Base-by-base conservation (phyloP, 805 yeast genomes). In the Ogataea philodendri region DNA sequence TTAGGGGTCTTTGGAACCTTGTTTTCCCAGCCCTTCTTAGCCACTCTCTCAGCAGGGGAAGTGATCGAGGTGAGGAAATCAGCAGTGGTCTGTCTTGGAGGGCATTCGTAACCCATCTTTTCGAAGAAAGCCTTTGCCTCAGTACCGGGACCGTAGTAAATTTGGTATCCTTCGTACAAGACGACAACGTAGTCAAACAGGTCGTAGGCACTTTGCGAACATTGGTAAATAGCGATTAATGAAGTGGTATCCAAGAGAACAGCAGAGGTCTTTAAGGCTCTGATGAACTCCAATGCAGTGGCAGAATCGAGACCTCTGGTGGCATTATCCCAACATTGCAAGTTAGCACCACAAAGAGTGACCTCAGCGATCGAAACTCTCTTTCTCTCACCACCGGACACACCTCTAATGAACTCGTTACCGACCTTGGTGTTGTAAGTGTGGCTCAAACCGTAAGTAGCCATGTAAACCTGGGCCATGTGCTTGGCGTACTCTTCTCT, bases 271-370 rank as follows among this genome's bases (percentile, higher is more conserved):
- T 73, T 76, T 47, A 79, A 64, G 15, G 80, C 78, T 46, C 71
- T 63, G 41, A 75, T 67, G 49, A 79, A 78, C 52, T 78, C 83
- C 51, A 76, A 63, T 20, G 85, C 85, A 30, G 84, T 78, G 17
- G 84, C 83, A 7, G 84, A 66, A 62, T 79, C 85, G 48, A 79
- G 70, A 55, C 84, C 85, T 66, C 85, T 74, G 15, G 84, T 79
- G 9, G 83, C 73, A 53, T 79, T 79, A 67, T 79, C 81, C 80
- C 81, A 75, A 59, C 77, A 72, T 51, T 74, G 77, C 26, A 75
- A 35, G 32, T 55, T 58, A 19, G 59, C 51, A 31, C 62, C 64
- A 52, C 61, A 57, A 18, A 59, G 46, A 6, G 64, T 55, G 18
- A 57, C 79, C 51, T 77, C 83, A 15, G 80, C 80, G 56, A 77